These are phyloP conservation scores for Capsella rubella DNA, from an alignment of 441 rosid genomes.

Conservation along the genomic window DNA sequence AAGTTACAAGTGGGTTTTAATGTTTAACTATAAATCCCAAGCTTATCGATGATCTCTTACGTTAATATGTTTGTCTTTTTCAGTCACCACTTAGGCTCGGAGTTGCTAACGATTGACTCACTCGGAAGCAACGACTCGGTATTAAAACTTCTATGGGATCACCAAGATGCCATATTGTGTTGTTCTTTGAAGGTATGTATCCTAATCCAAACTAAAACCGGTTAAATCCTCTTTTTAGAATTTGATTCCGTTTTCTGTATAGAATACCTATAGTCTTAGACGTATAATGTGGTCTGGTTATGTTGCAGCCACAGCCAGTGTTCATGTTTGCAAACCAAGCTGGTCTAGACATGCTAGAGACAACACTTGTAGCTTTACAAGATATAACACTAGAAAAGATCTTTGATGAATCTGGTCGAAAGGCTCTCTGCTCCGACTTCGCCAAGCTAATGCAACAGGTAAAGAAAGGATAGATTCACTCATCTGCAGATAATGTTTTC, in stretches of 20 bases:
- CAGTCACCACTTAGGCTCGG: constrained; percentile 27
- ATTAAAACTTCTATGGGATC: constrained; percentile 82
- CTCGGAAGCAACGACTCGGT: constrained; percentile 41
- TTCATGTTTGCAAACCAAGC: constrained; percentile 95
- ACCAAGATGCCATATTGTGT: constrained; percentile 85
- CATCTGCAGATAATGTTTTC: neutral
- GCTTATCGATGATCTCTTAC: neutral
- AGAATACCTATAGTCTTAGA: neutral
- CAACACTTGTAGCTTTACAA: constrained; percentile 91
- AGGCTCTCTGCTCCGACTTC: constrained; percentile 70
- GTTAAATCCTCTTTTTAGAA: neutral
- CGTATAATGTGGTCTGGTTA: neutral
- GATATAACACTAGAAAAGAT: constrained; percentile 89
- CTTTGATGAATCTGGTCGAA: constrained; percentile 82
- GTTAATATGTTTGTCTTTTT: neutral
- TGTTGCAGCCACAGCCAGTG: constrained; percentile 76
- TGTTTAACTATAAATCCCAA: neutral
- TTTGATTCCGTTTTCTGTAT: neutral
- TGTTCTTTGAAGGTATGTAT: constrained; percentile 77
- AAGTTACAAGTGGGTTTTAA: constrained; percentile 65
- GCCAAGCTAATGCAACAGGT: constrained; percentile 93
- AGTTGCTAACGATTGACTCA: constrained; percentile 17
- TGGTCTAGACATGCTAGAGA: constrained; percentile 96
- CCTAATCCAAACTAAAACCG: neutral
- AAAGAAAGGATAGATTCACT: neutral